Evolutionary conservation across 2,329 filamentous ascomycete genomes (phyloP).

Genomic region (Diaporthe ampelina): DNA sequence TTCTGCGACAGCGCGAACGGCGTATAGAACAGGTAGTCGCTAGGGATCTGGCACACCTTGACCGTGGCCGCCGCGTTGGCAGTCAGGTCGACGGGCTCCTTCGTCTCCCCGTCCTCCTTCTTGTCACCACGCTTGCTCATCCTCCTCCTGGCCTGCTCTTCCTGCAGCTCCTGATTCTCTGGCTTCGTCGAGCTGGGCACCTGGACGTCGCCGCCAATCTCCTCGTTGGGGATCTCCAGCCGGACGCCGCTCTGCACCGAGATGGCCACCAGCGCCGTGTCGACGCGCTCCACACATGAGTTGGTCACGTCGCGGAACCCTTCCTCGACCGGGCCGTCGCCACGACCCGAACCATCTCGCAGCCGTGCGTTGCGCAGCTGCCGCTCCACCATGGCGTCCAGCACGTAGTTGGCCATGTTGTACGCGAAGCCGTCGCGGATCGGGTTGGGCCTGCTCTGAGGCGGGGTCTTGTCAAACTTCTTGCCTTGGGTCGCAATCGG

Average conservation of each 20-base stretch:
- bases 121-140: constrained; percentile 3
- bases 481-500: not conserved
- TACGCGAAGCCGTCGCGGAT: constrained; percentile 59
- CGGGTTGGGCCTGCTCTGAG: constrained; percentile 45
- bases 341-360: constrained; percentile 59
- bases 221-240: constrained; percentile 45
- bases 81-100: constrained; percentile 34
- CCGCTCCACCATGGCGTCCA: constrained; percentile 61
- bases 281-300: constrained; percentile 54
- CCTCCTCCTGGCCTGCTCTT: not conserved
- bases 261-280: constrained; percentile 13
- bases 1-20: constrained; percentile 59
- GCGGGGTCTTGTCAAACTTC: not conserved
- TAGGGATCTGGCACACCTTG: constrained; percentile 57
- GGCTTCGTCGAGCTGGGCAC: constrained; percentile 41
- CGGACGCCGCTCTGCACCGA: constrained; percentile 42
- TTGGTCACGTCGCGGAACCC: constrained; percentile 59
- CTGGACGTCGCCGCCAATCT: constrained; percentile 40
- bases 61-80: constrained; percentile 40
- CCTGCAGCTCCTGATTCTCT: not conserved
- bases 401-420: constrained; percentile 56
- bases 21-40: constrained; percentile 67
- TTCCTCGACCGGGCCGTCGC: constrained; percentile 51
- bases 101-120: not conserved
- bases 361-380: constrained; percentile 60